Evolutionary conservation across 2,329 filamentous ascomycete genomes (phyloP), one percentile per base, ranked within the genome.

Genomic region (Verticillium longisporum): DNA sequence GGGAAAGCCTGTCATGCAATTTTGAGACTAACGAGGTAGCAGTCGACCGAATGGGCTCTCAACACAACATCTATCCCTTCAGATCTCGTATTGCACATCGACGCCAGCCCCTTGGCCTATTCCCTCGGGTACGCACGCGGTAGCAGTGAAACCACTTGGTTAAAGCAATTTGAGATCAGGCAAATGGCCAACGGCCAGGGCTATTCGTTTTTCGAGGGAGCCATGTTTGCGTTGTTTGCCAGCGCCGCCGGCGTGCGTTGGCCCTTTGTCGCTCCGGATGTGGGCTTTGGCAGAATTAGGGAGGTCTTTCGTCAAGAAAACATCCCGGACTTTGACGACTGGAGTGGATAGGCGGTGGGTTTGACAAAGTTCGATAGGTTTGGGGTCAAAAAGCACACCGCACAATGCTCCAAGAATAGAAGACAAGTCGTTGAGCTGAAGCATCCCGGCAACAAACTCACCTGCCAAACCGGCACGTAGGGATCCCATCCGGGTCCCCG

Each of bases 201-300:
- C 13, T 63, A 63, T n/a, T 62, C 66, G 1, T 62, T 66, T 2
- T 68, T 69, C 33, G 63, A 65, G 9, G 67, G 67, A 0, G 63
- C 66, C 53, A 69, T 68, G 64, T 67, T 68, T 45, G 66, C 60
- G 4, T 56, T 68, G 3, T 68, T 68, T 33, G 67, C 64, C 2
- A 69, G 64, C 32, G 66, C 67, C 1, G 64, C 65, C 10, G 61
- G 62, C 7, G 63, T 65, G 4, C 66, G 67, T 2, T 69, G 68
- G 66, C 64, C 64, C 1, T 64, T 62, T 11, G 65, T 67, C 56
- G 63, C 62, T 1, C 64, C 65, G 0, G 60, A 65, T 5, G 66
- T 69, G 13, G 67, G 67, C 3, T 69, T 69, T 56, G 53, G 54
- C 7, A 63, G 62, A 6, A 59, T 69, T 38, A 55, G 62, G 11